Percentiles rank a stretch among this genome's conserved stretches.
phyloP scores from a whole-genome alignment of 306 rosid species.

The Cucurbita maxima region DNA sequence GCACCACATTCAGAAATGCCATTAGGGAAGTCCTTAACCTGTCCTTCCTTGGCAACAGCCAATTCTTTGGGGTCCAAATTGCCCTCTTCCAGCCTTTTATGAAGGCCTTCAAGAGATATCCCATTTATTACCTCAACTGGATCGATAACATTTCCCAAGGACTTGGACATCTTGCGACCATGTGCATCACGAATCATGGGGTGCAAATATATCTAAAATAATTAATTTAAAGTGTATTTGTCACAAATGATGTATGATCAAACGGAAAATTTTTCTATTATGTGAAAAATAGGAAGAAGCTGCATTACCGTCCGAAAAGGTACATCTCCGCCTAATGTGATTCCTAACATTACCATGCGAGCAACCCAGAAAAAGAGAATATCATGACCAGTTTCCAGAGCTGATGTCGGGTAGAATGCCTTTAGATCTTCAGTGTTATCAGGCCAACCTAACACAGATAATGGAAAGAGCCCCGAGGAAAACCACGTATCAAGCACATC shows the following conservation, averaged over 20 bases:
- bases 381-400: slow-evolving; percentile 96
- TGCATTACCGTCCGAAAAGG: slow-evolving; percentile 60
- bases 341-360: slow-evolving; percentile 93
- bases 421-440: slow-evolving; percentile 67
- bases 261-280: neutral
- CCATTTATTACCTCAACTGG: slow-evolving; percentile 90
- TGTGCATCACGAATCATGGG: slow-evolving; percentile 99
- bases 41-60: slow-evolving; percentile 66
- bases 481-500: slow-evolving; percentile 98
- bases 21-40: slow-evolving; percentile 74
- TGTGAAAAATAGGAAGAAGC: neutral
- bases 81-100: slow-evolving; percentile 70
- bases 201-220: slow-evolving; percentile 74
- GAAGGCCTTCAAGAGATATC: slow-evolving; percentile 61
- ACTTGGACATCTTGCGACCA: slow-evolving; percentile 97
- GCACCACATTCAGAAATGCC: slow-evolving; percentile 94
- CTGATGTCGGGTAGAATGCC: slow-evolving; percentile 87
- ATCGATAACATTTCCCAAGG: slow-evolving; percentile 92
- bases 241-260: neutral
- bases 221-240: slow-evolving; percentile 2
- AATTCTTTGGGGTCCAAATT: slow-evolving; percentile 83
- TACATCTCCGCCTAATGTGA: slow-evolving; percentile 66
- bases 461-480: slow-evolving; percentile 87
- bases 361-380: slow-evolving; percentile 96
- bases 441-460: slow-evolving; percentile 96